A percentile compares a stretch with the other conserved stretches of the same genome.
Evolutionary conservation across 768 basidiomycete genomes (phyloP).

Genomic region (Mycena metata): DNA sequence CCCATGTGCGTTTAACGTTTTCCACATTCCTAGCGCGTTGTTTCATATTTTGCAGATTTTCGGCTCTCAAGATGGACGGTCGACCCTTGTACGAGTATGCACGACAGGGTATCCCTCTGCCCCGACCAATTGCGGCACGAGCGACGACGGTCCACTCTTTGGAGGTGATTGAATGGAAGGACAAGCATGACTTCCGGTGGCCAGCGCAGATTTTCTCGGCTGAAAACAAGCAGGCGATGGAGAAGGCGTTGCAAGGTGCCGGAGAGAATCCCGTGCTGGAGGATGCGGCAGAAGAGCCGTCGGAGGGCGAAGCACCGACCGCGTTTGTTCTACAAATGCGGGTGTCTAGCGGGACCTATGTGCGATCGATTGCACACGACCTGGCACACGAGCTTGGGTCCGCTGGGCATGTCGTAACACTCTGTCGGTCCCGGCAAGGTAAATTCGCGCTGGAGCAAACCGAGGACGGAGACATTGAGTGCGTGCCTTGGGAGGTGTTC

Average conservation of each 20-base stretch:
- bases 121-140: constrained; percentile 93
- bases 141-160: constrained; percentile 86
- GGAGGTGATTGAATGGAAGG: constrained; percentile 84
- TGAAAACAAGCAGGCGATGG: constrained; percentile 79
- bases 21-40: not conserved
- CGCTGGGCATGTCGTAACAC: constrained; percentile 93
- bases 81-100: constrained; percentile 97
- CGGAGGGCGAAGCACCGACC: constrained; percentile 63
- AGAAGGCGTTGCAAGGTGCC: constrained; percentile 69
- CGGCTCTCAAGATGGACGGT: constrained; percentile 98
- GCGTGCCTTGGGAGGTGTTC: constrained; percentile 83
- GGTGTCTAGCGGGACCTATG: constrained; percentile 97
- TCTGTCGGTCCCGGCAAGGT: constrained; percentile 92
- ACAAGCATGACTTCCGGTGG: constrained; percentile 82
- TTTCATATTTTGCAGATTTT: constrained; percentile 73
- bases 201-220: constrained; percentile 78
- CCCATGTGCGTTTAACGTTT: constrained; percentile 77
- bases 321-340: constrained; percentile 92
- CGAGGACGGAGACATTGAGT: constrained; percentile 68
- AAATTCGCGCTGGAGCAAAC: constrained; percentile 70
- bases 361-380: constrained; percentile 96
- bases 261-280: constrained; percentile 55
- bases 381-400: constrained; percentile 86
- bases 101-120: constrained; percentile 89
- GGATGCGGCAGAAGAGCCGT: constrained; percentile 53